phyloP scores from a whole-genome alignment of 768 basidiomycete species.

The Trametes elegans region DNA sequence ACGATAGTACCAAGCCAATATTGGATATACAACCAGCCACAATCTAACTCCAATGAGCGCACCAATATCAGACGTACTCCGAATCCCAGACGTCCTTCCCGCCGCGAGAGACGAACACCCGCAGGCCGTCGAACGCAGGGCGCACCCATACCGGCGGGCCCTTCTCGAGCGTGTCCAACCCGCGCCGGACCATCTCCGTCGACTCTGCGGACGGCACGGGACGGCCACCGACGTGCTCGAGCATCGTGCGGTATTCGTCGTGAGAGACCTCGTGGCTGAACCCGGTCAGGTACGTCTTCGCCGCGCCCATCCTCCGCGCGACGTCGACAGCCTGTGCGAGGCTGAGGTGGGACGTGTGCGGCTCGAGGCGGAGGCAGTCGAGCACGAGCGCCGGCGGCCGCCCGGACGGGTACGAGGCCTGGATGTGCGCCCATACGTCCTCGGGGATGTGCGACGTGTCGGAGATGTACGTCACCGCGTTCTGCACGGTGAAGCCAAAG shows the following conservation, averaged over 20 bases:
- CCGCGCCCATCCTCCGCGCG: constrained; percentile 56
- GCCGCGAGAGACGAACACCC: constrained; percentile 44
- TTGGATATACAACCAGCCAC: no score
- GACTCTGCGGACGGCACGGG: constrained; percentile 21
- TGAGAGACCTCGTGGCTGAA: constrained; percentile 78
- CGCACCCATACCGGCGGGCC: constrained; percentile 58
- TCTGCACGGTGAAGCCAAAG: constrained; percentile 68
- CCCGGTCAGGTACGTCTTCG: constrained; percentile 69
- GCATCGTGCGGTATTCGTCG: constrained; percentile 70
- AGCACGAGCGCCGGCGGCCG: constrained; percentile 61
- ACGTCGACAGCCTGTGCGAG: constrained; percentile 57
- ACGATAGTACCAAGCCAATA: neutral
- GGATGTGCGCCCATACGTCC: constrained; percentile 49
- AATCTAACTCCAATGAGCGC: neutral
- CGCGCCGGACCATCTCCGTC: constrained; percentile 38
- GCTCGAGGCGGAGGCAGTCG: constrained; percentile 67
- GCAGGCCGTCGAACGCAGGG: constrained; percentile 75
- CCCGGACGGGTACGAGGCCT: constrained; percentile 34
- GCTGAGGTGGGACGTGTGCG: constrained; percentile 81
- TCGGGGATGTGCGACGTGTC: constrained; percentile 84
- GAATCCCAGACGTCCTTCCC: constrained; percentile 47
- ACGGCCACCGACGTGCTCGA: constrained; percentile 46
- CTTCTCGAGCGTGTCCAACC: constrained; percentile 46
- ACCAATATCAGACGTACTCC: constrained; percentile 38
- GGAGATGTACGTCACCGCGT: constrained; percentile 71